Evolutionary conservation across 768 basidiomycete genomes (phyloP).

Genomic region (Lactarius deliciosus): DNA sequence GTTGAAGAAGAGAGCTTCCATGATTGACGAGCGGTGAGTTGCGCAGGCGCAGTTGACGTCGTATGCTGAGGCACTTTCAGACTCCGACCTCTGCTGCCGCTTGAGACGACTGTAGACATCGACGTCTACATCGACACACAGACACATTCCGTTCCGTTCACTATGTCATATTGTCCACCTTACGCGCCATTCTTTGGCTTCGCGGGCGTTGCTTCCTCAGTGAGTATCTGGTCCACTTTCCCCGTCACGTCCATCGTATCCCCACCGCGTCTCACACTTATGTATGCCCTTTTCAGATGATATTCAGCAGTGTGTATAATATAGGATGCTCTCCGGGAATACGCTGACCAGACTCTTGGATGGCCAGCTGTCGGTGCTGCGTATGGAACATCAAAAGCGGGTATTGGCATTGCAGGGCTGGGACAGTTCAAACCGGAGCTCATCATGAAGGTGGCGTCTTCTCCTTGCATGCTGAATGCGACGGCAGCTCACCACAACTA

Average conservation of each 20-base stretch:
- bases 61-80: slow-evolving; percentile 14
- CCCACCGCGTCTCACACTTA: not conserved
- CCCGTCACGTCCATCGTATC: not conserved
- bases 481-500: not conserved
- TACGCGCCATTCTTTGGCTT: slow-evolving; percentile 99
- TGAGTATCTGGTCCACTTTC: slow-evolving; percentile 41
- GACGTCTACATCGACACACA: not conserved
- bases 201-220: slow-evolving; percentile 92
- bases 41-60: not conserved
- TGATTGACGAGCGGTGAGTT: slow-evolving; percentile 34
- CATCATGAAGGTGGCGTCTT: slow-evolving; percentile 85
- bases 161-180: slow-evolving; percentile 65
- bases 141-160: slow-evolving; percentile 13
- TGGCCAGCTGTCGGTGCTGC: slow-evolving; percentile 85
- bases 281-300: slow-evolving; percentile 62
- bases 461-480: not conserved
- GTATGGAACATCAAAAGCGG: slow-evolving; percentile 93
- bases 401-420: slow-evolving; percentile 94
- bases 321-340: not conserved
- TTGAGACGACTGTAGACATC: not conserved
- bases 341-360: not conserved
- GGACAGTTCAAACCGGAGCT: slow-evolving; percentile 94
- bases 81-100: slow-evolving; percentile 22
- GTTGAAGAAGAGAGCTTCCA: slow-evolving; percentile 92
- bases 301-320: slow-evolving; percentile 80